Base-by-base conservation (phyloP, 2,329 filamentous ascomycete genomes). In the Apiospora marii region DNA sequence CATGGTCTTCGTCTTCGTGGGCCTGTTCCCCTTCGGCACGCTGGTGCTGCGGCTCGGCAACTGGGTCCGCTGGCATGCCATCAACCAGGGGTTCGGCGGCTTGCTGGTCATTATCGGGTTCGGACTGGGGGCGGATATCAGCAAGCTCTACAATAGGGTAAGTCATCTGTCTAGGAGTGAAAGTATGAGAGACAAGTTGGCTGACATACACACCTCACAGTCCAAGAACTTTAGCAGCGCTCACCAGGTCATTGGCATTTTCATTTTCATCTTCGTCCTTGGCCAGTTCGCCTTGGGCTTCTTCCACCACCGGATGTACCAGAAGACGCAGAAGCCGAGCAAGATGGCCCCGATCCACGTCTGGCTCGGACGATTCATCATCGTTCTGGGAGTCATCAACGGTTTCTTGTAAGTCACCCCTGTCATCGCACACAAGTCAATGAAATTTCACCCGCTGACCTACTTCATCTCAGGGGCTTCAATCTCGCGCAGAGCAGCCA, bases 161-260 rank as follows among this genome's bases (percentile, higher is more conserved):
- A 80, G 87, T 81, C 16, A 41, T 19, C 51, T 19, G 37, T 34
- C 14, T 30, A 4, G 13, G 16, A n/a, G 46, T 49, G 46, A 49
- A n/a, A 49, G 7, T 8, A 6, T 4, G 7, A n/a, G 4, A 22
- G 22, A 2, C 1, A 48, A 3, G 10, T 34, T 24, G n/a, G 14
- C 58, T 64, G 8, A 64, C 34, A 41, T 6, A 12, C 34, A 24
- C 1, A 10, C 34, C 43, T 27, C 34, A 53, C 58, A 90, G 87
- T 88, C 88, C 24, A 87, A 85, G 69, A 81, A 81, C 13, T 89
- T 90, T 80, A 84, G 84, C 64, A 84, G 85, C 0, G 80, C 84
- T 12, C 90, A 92, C 76, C 90, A 92, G 77, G 83, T 92, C 69
- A 81, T 92, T 72, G 90, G 90, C 12, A 83, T 90, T 72, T 78